These are phyloP conservation scores for Melampsora larici-populina DNA, from an alignment of 1,284 basidiomycete species.

Conservation along the genomic window DNA sequence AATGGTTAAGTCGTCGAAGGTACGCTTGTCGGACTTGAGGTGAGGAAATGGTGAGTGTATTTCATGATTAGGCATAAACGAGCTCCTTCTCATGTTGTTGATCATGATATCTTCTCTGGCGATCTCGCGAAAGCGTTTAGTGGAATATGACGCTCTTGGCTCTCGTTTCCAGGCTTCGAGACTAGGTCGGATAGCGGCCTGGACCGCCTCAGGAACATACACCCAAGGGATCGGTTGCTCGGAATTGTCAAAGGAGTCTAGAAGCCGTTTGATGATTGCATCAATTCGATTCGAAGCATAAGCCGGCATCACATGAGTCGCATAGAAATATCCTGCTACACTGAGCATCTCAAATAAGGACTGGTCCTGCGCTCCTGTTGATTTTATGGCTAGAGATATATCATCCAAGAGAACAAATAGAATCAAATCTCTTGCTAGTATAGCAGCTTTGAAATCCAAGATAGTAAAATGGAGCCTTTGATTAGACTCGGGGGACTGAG, in stretches of 20 bases:
- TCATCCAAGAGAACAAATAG: neutral
- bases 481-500: neutral
- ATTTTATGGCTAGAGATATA: neutral
- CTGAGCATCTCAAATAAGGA: neutral
- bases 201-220: neutral
- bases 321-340: neutral
- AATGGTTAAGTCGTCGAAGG: neutral
- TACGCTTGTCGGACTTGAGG: neutral
- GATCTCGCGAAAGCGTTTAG: neutral
- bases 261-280: neutral
- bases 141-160: neutral
- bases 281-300: neutral
- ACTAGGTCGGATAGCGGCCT: neutral
- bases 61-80: too few species aligned
- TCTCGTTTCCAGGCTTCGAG: neutral
- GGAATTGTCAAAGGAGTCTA: neutral
- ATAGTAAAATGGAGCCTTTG: neutral
- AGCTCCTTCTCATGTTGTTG: too few species aligned
- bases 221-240: neutral
- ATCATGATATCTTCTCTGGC: neutral
- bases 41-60: neutral
- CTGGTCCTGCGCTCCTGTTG: neutral
- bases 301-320: neutral
- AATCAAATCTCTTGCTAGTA: neutral
- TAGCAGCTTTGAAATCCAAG: neutral